Evolutionary conservation across 306 rosid species (phyloP), one percentile per base, ranked within the genome.

Genomic region (Hippophae rhamnoides): DNA sequence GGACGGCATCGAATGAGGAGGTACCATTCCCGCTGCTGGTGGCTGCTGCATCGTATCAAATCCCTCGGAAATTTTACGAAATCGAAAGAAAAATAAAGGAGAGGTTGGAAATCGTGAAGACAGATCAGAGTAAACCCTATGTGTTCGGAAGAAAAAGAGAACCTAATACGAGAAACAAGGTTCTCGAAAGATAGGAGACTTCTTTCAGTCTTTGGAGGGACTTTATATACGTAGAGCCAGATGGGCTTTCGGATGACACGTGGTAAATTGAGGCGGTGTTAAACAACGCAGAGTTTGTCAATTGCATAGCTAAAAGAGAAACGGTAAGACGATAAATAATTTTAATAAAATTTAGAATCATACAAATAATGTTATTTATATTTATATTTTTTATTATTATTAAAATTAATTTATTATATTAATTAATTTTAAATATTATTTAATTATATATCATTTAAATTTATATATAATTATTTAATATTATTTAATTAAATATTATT

Each of bases 31-130:
- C 5, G 74, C 50, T 27, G 68, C 52, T 44, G 78, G 81, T 44
- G 78, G 81, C 58, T 79, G 81, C 40, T 75, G 81, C 84, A 79
- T 79, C 74, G 71, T 78, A 46, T 67, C 47, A 13, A 9, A 53
- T 8, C 9, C 45, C 62, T 42, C 10, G 7, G 13, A 55, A 55
- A 13, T 27, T 27, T 5, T 31, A 47, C 9, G 50, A 5, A 44
- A 13, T 8, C 12, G 0, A n/a, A 6, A 7, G 57, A 10, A 23
- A 6, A 13, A 25, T 0, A 10, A 8, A 23, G 41, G 8, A 8
- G 5, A 9, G 23, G n/a, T 11, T 13, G 13, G 6, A 43, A 23
- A n/a, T 47, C 48, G 68, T 42, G 58, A 26, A n/a, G 11, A 7
- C 41, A 6, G 25, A 45, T 25, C 13, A 41, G 53, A 14, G 53